Percentiles rank a stretch among this genome's conserved stretches.
These are phyloP conservation scores for Fusarium anguioides DNA, from an alignment of 2,329 filamentous ascomycete species.

Conservation along the genomic window DNA sequence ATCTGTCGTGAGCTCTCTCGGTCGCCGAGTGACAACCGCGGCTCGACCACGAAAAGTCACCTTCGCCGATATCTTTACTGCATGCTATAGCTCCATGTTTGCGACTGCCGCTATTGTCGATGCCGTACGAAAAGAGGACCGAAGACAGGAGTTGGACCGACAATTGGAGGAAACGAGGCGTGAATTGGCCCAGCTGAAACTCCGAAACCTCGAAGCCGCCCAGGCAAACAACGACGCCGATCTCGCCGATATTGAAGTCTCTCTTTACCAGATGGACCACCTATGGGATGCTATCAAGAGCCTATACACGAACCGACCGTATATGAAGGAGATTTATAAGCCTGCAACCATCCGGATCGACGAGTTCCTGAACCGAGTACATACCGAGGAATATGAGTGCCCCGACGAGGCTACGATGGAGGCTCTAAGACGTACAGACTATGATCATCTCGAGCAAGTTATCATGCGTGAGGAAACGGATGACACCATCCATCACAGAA, in stretches of 20 bases:
- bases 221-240: slow-evolving; percentile 23
- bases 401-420: slow-evolving; percentile 38
- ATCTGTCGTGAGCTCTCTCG: slow-evolving; percentile 59
- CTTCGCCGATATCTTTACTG: slow-evolving; percentile 68
- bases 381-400: slow-evolving; percentile 46
- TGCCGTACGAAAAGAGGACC: slow-evolving; percentile 66
- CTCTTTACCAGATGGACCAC: slow-evolving; percentile 46
- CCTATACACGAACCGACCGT: slow-evolving; percentile 49
- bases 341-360: slow-evolving; percentile 46
- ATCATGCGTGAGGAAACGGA: slow-evolving; percentile 47
- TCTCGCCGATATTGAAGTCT: slow-evolving; percentile 30
- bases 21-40: slow-evolving; percentile 62
- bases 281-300: slow-evolving; percentile 49
- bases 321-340: slow-evolving; percentile 51
- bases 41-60: slow-evolving; percentile 62
- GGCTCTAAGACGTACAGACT: slow-evolving; percentile 42
- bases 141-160: slow-evolving; percentile 69
- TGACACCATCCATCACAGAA: slow-evolving; percentile 30
- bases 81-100: slow-evolving; percentile 75
- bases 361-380: slow-evolving; percentile 44
- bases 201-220: slow-evolving; percentile 42
- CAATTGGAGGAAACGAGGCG: slow-evolving; percentile 67
- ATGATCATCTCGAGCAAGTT: slow-evolving; percentile 47
- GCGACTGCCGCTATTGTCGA: slow-evolving; percentile 73
- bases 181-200: slow-evolving; percentile 56